Percentiles rank a stretch among this genome's conserved stretches.
These are phyloP conservation scores for Lavandula angustifolia DNA, from an alignment of 257 asterid genomes.

Conservation along the genomic window DNA sequence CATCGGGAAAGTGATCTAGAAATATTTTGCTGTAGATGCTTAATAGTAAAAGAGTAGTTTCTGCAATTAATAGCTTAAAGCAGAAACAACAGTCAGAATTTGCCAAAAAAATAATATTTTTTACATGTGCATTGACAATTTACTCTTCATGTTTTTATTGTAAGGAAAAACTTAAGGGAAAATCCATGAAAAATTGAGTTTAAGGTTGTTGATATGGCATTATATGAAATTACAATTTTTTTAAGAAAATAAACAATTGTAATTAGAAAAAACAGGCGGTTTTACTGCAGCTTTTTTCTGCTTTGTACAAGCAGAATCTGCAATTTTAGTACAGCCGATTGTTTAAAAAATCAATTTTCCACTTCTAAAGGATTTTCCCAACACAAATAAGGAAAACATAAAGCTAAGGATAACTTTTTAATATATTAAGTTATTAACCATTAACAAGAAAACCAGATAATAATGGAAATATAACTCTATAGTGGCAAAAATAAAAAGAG, in stretches of 20 bases:
- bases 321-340: background rate
- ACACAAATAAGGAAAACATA: conserved; percentile 10
- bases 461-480: background rate
- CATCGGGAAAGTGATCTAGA: background rate
- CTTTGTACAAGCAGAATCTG: background rate
- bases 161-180: background rate
- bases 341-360: background rate
- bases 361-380: background rate
- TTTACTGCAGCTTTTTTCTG: background rate
- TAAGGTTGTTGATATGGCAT: background rate
- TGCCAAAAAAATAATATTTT: background rate
- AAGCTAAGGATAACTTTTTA: background rate
- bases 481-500: background rate
- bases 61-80: conserved; percentile 1
- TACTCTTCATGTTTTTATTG: background rate
- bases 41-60: background rate
- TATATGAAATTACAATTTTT: background rate
- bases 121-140: background rate
- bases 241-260: background rate
- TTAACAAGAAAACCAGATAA: background rate
- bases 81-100: background rate
- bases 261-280: background rate
- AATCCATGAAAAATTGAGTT: background rate
- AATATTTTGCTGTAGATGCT: background rate
- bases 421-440: conserved; percentile 12